Evolutionary conservation across 75 land plant genomes (phyloP), one percentile per base, ranked within the genome.

Genomic region (Larix kaempferi): DNA sequence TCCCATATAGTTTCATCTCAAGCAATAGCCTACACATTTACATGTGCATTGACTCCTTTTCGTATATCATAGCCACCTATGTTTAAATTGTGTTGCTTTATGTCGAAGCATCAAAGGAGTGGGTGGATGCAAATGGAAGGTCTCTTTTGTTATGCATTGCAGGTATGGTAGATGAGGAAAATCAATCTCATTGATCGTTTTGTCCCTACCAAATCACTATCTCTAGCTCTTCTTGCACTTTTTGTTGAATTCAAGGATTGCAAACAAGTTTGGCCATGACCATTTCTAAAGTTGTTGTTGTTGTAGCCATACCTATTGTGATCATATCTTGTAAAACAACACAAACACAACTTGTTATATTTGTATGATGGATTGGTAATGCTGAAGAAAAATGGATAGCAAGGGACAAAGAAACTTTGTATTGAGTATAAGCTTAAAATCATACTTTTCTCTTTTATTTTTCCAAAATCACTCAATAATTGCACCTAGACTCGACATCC

Each of bases 81-180:
- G 74, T 86, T 92, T 74, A 92, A 74, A 91, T 91, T 52, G 80
- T 56, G 41, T 85, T 80, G 98, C 91, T 74, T 88, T 86, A 83
- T 92, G 98, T 3, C 95, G 98, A 7, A 95, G 93, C 93, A 95
- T 91, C 5, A 95, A 86, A 0, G 98, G 98, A 0, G 95, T 91
- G 7, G 98, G 89, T 0, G 98, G 98, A 82, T 95, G 98, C 71
- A 95, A 67, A 54, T 95, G 85, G 15, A 95, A 63, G 1, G 90
- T 71, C 82, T 95, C 98, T 74, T 95, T 92, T 67, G 75, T 84
- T 0, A 92, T 75, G 39, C 87, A 82, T 62, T 89, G 88, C 25
- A 95, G 77, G 89, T 95, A 95, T 1, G 93, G 98, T 4, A 92
- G 90, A 55, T 80, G 78, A 15, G 85, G 71, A 77, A 95, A 85